A percentile compares a stretch with the other conserved stretches of the same genome.
These are phyloP conservation scores for Leishmania tropica DNA, from an alignment of 208 protist species.

Conservation along the genomic window DNA sequence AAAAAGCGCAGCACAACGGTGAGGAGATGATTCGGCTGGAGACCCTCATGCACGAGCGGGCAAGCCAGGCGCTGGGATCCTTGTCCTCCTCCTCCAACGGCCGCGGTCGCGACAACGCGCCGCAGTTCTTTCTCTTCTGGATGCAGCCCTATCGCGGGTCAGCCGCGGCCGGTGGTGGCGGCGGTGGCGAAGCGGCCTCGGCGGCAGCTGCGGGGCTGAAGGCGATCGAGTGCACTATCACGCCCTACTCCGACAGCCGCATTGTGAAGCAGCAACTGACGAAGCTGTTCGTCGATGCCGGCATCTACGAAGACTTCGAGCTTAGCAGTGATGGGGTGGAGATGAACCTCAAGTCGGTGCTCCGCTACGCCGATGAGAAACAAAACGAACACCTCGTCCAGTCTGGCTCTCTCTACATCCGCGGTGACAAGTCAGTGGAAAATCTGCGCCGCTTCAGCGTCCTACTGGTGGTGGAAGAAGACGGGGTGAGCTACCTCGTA, in stretches of 20 bases:
- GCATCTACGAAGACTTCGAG: constrained; percentile 76
- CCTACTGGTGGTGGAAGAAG: constrained; percentile 70
- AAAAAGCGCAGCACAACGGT: constrained; percentile 89
- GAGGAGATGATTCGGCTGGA: constrained; percentile 87
- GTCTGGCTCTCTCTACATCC: constrained; percentile 67
- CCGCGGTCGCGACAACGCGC: constrained; percentile 15
- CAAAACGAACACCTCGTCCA: constrained; percentile 70
- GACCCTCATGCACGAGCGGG: constrained; percentile 72
- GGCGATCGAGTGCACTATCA: constrained; percentile 63
- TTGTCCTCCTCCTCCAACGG: not conserved
- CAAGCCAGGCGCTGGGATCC: constrained; percentile 7
- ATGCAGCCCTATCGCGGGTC: constrained; percentile 19
- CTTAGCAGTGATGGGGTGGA: constrained; percentile 44
- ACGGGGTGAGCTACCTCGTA: constrained; percentile 70
- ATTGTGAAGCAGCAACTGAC: constrained; percentile 74
- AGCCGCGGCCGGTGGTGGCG: not conserved
- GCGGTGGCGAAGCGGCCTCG: not conserved
- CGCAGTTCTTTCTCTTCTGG: constrained; percentile 78
- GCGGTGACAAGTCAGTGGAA: constrained; percentile 73
- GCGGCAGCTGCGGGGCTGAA: constrained; percentile 26
- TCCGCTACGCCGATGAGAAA: constrained; percentile 69
- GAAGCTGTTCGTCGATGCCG: constrained; percentile 62
- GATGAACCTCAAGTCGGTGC: constrained; percentile 67
- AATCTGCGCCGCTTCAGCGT: constrained; percentile 78
- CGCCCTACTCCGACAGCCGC: constrained; percentile 40